Evolutionary conservation across 805 yeast species (phyloP).

Genomic region (Torulaspora delbrueckii): DNA sequence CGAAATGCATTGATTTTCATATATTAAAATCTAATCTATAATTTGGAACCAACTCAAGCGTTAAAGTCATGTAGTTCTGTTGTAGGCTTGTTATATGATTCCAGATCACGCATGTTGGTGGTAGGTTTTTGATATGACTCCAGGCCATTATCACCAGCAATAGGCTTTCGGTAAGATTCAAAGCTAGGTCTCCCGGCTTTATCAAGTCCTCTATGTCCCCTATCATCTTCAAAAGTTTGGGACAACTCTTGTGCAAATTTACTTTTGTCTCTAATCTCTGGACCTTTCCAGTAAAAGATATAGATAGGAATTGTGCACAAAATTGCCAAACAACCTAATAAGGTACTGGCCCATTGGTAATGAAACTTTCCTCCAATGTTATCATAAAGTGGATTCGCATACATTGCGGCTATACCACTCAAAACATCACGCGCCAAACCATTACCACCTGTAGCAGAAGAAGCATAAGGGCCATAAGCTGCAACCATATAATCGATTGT

Average conservation of each 20-base stretch:
- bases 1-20: neutral
- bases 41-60: neutral
- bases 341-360: constrained; percentile 10
- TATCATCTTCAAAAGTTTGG: constrained; percentile 4
- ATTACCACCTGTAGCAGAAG: constrained; percentile 10
- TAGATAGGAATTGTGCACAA: constrained; percentile 9
- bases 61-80: neutral
- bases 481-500: constrained; percentile 11
- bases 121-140: neutral
- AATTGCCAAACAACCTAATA: constrained; percentile 7
- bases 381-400: constrained; percentile 8
- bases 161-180: neutral
- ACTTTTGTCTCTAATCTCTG: constrained; percentile 5
- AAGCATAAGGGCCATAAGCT: constrained; percentile 10
- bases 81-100: neutral
- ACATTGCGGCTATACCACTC: constrained; percentile 11
- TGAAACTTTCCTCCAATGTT: constrained; percentile 9
- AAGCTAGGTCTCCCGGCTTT: neutral
- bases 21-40: neutral
- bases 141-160: neutral
- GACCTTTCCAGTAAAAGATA: constrained; percentile 7
- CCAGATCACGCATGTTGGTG: neutral
- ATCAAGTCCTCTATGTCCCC: constrained; percentile 1
- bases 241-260: constrained; percentile 7
- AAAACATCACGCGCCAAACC: constrained; percentile 11